phyloP scores from a whole-genome alignment of 1,284 basidiomycete genomes.

The Leccinum colubrinum region DNA sequence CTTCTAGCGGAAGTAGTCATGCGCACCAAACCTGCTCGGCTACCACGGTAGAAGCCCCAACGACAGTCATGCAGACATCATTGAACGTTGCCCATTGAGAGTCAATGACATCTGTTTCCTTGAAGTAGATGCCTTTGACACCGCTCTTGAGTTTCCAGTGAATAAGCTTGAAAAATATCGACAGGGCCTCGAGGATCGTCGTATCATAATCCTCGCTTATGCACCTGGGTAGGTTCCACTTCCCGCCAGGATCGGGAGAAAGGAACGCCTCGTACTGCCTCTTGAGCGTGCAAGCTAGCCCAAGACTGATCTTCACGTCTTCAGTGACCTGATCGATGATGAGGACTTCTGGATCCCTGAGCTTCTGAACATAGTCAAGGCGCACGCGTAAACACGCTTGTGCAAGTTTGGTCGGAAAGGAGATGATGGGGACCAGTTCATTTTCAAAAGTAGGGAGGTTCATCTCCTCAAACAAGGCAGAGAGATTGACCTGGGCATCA shows the following conservation, averaged over 20 bases:
- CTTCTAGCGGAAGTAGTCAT: constrained; percentile 15
- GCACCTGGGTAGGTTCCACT: constrained; percentile 89
- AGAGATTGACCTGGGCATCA: constrained; percentile 83
- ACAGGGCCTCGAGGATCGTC: constrained; percentile 85
- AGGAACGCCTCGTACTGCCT: constrained; percentile 91
- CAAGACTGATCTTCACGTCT: constrained; percentile 90
- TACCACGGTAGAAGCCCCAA: constrained; percentile 88
- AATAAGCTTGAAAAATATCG: constrained; percentile 91
- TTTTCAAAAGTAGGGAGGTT: constrained; percentile 91
- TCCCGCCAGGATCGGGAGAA: constrained; percentile 79
- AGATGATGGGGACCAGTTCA: constrained; percentile 91
- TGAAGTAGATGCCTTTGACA: constrained; percentile 92
- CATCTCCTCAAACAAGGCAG: constrained; percentile 75
- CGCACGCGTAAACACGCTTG: constrained; percentile 90
- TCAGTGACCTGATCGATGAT: constrained; percentile 97
- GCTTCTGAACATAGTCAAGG: constrained; percentile 87
- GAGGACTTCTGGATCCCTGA: constrained; percentile 86
- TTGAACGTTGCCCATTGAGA: constrained; percentile 96
- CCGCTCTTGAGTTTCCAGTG: constrained; percentile 96
- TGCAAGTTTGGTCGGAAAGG: constrained; percentile 93
- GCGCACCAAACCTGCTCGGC: constrained; percentile 90
- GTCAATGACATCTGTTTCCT: constrained; percentile 96
- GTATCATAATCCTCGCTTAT: constrained; percentile 89
- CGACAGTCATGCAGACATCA: constrained; percentile 87
- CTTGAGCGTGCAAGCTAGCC: constrained; percentile 93